phyloP scores from a whole-genome alignment of 768 basidiomycete species.

The Lentinula boryana region DNA sequence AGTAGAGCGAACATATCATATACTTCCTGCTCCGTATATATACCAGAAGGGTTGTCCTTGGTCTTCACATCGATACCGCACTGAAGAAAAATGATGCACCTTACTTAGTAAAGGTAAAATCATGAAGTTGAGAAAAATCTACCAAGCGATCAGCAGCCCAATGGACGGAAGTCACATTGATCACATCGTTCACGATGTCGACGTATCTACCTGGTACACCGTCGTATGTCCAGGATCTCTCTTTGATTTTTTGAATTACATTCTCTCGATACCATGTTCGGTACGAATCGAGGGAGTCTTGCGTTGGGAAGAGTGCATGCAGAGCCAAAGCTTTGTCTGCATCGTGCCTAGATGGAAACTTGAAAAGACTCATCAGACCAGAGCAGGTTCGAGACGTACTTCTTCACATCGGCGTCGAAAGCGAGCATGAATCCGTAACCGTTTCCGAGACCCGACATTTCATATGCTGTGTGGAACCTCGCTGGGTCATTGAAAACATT shows the following conservation, averaged over 20 bases:
- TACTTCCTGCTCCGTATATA: constrained; percentile 41
- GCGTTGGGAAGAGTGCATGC: constrained; percentile 31
- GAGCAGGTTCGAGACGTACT: constrained; percentile 15
- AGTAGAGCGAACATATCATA: constrained; percentile 35
- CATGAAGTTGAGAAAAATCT: constrained; percentile 7
- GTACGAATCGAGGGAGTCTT: constrained; percentile 22
- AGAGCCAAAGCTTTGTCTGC: constrained; percentile 22
- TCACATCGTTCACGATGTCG: constrained; percentile 44
- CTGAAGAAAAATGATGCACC: constrained; percentile 14
- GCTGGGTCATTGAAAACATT: constrained; percentile 26
- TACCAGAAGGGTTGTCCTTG: constrained; percentile 32
- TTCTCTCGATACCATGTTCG: constrained; percentile 23
- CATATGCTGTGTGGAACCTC: constrained; percentile 31
- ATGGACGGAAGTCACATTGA: constrained; percentile 35
- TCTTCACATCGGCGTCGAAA: constrained; percentile 25
- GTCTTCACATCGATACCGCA: constrained; percentile 43
- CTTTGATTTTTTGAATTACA: constrained; percentile 21
- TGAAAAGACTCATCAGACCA: not conserved
- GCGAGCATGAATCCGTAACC: constrained; percentile 35
- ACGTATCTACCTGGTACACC: constrained; percentile 29
- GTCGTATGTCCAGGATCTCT: constrained; percentile 27
- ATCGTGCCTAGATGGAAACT: constrained; percentile 21
- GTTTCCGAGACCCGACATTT: constrained; percentile 19
- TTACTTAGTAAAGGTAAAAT: not conserved
- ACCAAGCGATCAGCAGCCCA: constrained; percentile 35